phyloP scores from a whole-genome alignment of 768 basidiomycete genomes.

The Russula griseocarnosa region DNA sequence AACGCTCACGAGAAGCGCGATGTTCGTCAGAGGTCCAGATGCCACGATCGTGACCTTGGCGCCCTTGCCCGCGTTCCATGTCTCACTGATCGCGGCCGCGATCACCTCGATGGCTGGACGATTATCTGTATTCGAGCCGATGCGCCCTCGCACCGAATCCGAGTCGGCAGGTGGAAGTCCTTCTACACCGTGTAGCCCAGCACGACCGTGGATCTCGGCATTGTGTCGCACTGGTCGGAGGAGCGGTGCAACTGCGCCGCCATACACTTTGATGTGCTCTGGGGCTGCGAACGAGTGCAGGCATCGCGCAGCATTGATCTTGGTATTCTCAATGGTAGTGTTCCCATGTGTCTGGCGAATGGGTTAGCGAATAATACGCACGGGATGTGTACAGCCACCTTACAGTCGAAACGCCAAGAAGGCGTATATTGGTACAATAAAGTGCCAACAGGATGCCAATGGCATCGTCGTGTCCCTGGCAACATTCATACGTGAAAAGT shows the following conservation, averaged over 20 bases:
- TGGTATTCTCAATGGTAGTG: constrained; percentile 55
- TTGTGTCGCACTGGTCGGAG: constrained; percentile 58
- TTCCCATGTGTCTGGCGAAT: constrained; percentile 68
- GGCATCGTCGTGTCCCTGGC: constrained; percentile 86
- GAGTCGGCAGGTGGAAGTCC: constrained; percentile 56
- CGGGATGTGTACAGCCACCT: constrained; percentile 24
- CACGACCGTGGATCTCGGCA: constrained; percentile 75
- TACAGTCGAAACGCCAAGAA: constrained; percentile 84
- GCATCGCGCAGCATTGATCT: constrained; percentile 72
- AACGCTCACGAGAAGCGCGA: constrained; percentile 42
- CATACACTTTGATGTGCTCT: constrained; percentile 53
- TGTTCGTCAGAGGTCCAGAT: constrained; percentile 82
- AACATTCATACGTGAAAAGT: background rate
- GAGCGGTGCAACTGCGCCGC: constrained; percentile 68
- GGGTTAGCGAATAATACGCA: background rate
- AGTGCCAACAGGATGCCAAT: constrained; percentile 76
- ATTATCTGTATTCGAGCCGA: constrained; percentile 37
- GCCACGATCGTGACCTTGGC: constrained; percentile 66
- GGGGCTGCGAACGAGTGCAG: constrained; percentile 70
- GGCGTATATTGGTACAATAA: constrained; percentile 56
- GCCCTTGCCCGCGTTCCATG: constrained; percentile 58
- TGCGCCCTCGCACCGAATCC: constrained; percentile 47
- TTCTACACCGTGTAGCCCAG: constrained; percentile 82
- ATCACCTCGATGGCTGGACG: constrained; percentile 69
- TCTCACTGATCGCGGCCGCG: constrained; percentile 47